Evolutionary conservation across 129 eudicot species (phyloP).

Genomic region (Deinandra increscens): DNA sequence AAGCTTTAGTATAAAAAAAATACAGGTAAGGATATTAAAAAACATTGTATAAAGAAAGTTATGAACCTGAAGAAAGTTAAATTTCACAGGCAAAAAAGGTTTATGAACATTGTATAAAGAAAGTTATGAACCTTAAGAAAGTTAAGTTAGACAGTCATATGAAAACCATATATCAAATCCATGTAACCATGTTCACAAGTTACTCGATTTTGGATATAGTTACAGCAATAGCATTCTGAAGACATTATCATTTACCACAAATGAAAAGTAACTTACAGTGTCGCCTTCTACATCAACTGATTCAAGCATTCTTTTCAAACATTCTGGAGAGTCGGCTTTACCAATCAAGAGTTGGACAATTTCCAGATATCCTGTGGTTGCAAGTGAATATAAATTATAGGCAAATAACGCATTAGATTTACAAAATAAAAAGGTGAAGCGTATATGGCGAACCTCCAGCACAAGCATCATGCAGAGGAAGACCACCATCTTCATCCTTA

Average conservation of each 20-base stretch:
- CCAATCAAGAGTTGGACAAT: constrained; percentile 69
- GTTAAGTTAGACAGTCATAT: no score
- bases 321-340: constrained; percentile 52
- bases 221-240: background rate
- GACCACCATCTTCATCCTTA: constrained; percentile 92
- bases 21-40: no score
- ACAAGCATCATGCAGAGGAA: constrained; percentile 98
- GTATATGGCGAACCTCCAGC: constrained; percentile 70
- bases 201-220: background rate
- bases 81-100: no score
- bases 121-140: no score
- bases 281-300: constrained; percentile 87
- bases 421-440: background rate
- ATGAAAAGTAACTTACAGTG: constrained; percentile 56
- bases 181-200: no score
- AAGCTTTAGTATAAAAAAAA: no score
- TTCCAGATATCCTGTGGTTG: constrained; percentile 59
- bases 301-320: constrained; percentile 73
- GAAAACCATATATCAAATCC: no score
- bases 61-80: no score
- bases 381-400: constrained; percentile 13
- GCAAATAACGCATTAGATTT: background rate
- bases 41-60: no score
- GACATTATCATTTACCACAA: background rate
- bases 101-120: no score